Percentiles rank a stretch among this genome's conserved stretches.
Evolutionary conservation across 2,329 filamentous ascomycete species (phyloP).

Genomic region (Penicillium sp.): DNA sequence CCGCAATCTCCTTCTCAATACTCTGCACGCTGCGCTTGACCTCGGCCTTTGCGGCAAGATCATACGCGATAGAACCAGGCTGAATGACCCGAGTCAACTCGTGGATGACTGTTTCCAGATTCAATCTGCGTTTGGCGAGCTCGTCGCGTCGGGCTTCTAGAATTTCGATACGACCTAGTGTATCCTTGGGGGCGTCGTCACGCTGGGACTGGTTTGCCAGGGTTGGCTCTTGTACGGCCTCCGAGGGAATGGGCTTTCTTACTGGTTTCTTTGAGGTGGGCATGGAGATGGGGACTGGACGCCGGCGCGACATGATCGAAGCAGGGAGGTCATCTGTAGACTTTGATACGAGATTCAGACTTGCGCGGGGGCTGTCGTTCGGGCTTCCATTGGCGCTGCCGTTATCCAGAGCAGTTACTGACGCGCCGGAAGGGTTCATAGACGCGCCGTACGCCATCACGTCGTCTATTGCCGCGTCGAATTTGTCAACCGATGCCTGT

Average conservation of each 20-base stretch:
- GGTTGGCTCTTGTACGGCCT: constrained; percentile 29
- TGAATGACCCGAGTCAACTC: constrained; percentile 81
- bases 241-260: constrained; percentile 49
- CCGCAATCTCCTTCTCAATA: constrained; percentile 68
- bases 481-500: constrained; percentile 27
- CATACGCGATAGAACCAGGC: constrained; percentile 66
- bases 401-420: constrained; percentile 59
- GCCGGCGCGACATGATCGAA: constrained; percentile 48
- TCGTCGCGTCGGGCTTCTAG: constrained; percentile 68
- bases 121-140: constrained; percentile 68
- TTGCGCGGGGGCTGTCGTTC: constrained; percentile 40
- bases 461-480: constrained; percentile 39
- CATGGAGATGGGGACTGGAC: constrained; percentile 40
- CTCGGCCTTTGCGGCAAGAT: constrained; percentile 62
- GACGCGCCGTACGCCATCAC: constrained; percentile 56
- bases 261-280: constrained; percentile 40
- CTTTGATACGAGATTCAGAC: constrained; percentile 36
- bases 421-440: constrained; percentile 66
- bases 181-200: constrained; percentile 53
- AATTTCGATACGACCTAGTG: constrained; percentile 66
- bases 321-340: constrained; percentile 38
- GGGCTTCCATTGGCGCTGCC: constrained; percentile 48
- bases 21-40: constrained; percentile 68
- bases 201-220: constrained; percentile 63
- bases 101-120: constrained; percentile 71